A percentile compares a stretch with the other conserved stretches of the same genome.
phyloP scores from a whole-genome alignment of 805 yeast species.

The fission yeast (Schizosaccharomyces pombe) region DNA sequence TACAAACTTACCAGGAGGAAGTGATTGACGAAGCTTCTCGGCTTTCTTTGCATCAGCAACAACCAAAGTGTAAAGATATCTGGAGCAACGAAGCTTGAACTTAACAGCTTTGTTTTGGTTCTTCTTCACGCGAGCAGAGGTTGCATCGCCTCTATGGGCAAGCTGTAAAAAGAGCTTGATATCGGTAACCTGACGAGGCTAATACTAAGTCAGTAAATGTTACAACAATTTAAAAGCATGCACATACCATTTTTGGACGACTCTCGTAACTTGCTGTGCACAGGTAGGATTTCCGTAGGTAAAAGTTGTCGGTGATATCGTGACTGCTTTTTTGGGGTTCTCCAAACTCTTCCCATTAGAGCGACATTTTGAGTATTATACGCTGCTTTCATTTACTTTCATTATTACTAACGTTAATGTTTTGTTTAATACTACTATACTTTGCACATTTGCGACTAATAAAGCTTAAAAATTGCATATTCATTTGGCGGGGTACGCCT shows the following conservation, averaged over 20 bases:
- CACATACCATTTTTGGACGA: conserved; percentile 1
- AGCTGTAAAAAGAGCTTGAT: conserved; percentile 93
- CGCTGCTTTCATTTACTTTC: no score
- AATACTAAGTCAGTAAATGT: background rate
- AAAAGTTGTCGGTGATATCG: background rate
- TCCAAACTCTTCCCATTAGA: background rate
- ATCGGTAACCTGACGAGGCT: conserved; percentile 24
- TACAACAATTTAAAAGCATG: background rate
- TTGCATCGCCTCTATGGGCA: conserved; percentile 66
- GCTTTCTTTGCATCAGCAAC: conserved; percentile 93
- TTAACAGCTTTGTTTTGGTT: conserved; percentile 86
- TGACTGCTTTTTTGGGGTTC: background rate
- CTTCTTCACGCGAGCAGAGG: conserved; percentile 81
- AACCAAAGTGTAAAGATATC: conserved; percentile 80
- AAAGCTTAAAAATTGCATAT: no score
- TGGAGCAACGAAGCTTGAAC: conserved; percentile 96
- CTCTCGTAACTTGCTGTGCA: background rate
- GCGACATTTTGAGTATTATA: no score
- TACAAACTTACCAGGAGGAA: conserved; percentile 42
- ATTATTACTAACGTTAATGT: no score
- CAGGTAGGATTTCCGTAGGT: background rate
- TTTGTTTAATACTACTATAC: no score
- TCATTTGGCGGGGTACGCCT: no score
- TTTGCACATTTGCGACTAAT: no score
- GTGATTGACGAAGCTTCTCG: conserved; percentile 87